Conservation (phyloP, 75 land plant species). For the Ceratopteris richardii region DNA sequence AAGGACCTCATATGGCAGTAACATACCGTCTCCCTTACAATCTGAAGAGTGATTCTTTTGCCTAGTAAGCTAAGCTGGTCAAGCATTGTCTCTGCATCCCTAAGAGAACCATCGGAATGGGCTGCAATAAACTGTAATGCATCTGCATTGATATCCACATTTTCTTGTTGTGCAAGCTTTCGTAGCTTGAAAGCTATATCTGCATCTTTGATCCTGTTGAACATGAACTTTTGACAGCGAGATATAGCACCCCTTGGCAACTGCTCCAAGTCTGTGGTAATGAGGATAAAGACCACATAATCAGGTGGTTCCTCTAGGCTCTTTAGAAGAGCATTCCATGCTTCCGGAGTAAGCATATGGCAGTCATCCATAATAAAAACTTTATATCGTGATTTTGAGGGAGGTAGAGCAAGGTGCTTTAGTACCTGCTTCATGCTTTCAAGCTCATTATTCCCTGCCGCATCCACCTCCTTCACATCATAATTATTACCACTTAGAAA, state of each 20-base stretch:
- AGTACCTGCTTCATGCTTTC: slow-evolving; percentile 14
- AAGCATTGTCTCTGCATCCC: slow-evolving; percentile 25
- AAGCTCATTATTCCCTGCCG: slow-evolving; percentile 6
- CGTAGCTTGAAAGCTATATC: slow-evolving; percentile 17
- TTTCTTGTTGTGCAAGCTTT: slow-evolving; percentile 11
- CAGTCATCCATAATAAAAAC: slow-evolving; percentile 35
- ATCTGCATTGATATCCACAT: slow-evolving; percentile 10
- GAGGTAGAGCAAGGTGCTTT: slow-evolving; percentile 3
- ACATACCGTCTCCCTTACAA: slow-evolving; percentile 22
- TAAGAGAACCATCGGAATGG: slow-evolving; percentile 17
- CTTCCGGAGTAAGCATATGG: slow-evolving; percentile 17
- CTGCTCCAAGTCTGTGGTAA: slow-evolving; percentile 22
- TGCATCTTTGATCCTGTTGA: slow-evolving; percentile 16
- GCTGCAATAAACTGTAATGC: slow-evolving; percentile 18
- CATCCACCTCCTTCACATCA: slow-evolving; percentile 26
- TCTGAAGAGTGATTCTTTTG: slow-evolving; percentile 6
- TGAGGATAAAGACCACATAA: slow-evolving; percentile 28
- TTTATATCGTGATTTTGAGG: slow-evolving; percentile 16
- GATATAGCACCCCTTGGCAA: slow-evolving; percentile 17
- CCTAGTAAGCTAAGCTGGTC: slow-evolving; percentile 28
- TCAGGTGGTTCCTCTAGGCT: slow-evolving; percentile 28
- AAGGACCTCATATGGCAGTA: too few relatives aligned
- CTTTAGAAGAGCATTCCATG: slow-evolving; percentile 30
- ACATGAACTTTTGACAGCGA: slow-evolving; percentile 26
- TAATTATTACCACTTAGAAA: slow-evolving; percentile 4